Base-by-base conservation (phyloP, 2,329 filamentous ascomycete species). In the Drechslerella dactyloides region DNA sequence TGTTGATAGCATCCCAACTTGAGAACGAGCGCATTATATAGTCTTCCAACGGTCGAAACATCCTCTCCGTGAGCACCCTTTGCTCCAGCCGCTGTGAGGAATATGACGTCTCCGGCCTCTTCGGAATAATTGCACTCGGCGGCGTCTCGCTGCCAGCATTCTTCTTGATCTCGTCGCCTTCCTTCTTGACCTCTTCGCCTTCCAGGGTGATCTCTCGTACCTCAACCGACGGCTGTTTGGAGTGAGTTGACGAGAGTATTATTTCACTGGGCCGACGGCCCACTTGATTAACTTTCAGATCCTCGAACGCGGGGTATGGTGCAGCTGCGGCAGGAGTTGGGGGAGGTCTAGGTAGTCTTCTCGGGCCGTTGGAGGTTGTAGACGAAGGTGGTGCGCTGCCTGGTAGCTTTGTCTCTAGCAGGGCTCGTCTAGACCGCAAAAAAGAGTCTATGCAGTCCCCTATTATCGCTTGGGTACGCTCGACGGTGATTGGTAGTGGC, bases 21-120 rank as follows among this genome's bases (percentile, higher is more conserved):
- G 85, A 84, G 76, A 96, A 90, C 75, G 85, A 89, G 19, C 81
- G 79, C 55, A 87, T 81, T 44, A 96, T 84, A 77, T 94, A 93
- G 72, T 92, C 89, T 79, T 96, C 91, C 13, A 96, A 78, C 3
- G 84, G 84, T 70, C 85, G 87, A 78, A 96, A 96, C 48, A 74
- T 69, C 33, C 65, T 75, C 46, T 66, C 69, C 8, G 75, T 65
- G 11, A 75, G 55, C 21, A 69, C 61, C 50, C 51, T 63, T 50
- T 73, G 57, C 13, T 69, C 60, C 10, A 93, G 86, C 40, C 82
- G 82, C 76, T 84, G 87, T 1, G 83, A 80, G 2, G 83, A 83
- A 46, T 75, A 68, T 55, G 17, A 76, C 75, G 27, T 63, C 65
- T 52, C 73, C 56, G 53, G 55, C 23, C 62, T 68, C 33, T 66